A percentile compares a stretch with the other conserved stretches of the same genome.
Conservation (phyloP, 2,329 filamentous ascomycete genomes). For the Botrytis medusae region DNA sequence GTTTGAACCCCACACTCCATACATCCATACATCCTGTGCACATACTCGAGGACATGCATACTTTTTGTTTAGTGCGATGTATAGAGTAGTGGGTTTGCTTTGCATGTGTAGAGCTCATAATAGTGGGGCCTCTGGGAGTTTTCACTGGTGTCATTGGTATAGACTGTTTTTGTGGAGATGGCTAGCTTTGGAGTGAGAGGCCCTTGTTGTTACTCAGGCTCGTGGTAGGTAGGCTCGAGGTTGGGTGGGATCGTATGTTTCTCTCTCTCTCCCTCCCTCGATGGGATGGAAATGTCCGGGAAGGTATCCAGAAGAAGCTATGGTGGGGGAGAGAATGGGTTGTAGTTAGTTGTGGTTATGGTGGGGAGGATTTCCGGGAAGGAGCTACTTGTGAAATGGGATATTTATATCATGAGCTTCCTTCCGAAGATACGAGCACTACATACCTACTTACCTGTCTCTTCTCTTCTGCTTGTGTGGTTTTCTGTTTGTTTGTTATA, state of each 20-base stretch:
- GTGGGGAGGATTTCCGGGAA: background rate
- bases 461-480: background rate
- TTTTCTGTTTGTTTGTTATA: background rate
- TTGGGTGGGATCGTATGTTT: background rate
- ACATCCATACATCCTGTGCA: too few species aligned
- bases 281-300: background rate
- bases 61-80: background rate
- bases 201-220: constrained; percentile 3
- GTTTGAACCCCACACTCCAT: background rate
- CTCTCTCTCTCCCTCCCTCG: background rate
- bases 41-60: background rate
- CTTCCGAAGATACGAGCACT: background rate
- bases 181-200: background rate
- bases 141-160: background rate
- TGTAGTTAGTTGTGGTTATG: background rate
- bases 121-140: background rate
- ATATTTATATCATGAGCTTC: background rate
- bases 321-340: background rate
- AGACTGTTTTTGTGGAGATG: background rate
- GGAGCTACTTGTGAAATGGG: background rate
- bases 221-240: background rate
- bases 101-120: background rate
- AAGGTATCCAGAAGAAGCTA: background rate
- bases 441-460: background rate
- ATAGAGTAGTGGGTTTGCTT: background rate